A percentile compares a stretch with the other conserved stretches of the same genome.
These are phyloP conservation scores for Themeda triandra DNA, from an alignment of 176 grass and related monocot species.

Conservation along the genomic window DNA sequence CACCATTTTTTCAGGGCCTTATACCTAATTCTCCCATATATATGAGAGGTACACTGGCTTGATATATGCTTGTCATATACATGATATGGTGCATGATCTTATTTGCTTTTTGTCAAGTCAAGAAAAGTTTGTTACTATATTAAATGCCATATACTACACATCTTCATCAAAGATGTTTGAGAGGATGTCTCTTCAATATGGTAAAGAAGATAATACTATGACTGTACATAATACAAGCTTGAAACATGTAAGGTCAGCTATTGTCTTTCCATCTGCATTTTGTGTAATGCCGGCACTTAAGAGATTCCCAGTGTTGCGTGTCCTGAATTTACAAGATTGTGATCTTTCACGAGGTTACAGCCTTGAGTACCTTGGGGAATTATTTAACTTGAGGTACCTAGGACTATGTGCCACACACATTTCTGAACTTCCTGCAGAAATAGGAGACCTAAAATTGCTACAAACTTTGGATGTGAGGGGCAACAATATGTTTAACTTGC, in stretches of 20 bases:
- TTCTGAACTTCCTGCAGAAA: neutral
- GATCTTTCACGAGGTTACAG: neutral
- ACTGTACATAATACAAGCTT: too few relatives aligned
- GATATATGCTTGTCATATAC: neutral
- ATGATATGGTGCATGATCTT: constrained; percentile 14
- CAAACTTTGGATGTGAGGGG: neutral
- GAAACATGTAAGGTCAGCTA: too few relatives aligned
- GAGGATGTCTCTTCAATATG: neutral
- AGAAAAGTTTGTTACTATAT: neutral
- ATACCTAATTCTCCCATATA: too few relatives aligned
- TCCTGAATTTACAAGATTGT: neutral
- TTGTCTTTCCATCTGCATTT: too few relatives aligned
- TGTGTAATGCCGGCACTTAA: too few relatives aligned
- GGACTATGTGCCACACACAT: fast-evolving
- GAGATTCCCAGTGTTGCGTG: neutral
- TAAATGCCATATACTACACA: fast-evolving
- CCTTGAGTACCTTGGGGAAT: neutral
- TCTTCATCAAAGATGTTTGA: neutral
- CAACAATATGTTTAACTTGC: neutral
- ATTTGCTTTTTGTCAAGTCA: neutral
- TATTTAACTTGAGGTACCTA: neutral
- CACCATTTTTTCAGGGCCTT: too few relatives aligned
- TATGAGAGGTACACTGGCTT: neutral
- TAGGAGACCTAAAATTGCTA: neutral
- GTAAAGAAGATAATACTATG: too few relatives aligned